Evolutionary conservation across 768 basidiomycete species (phyloP).

Genomic region (Lactarius tabidus): DNA sequence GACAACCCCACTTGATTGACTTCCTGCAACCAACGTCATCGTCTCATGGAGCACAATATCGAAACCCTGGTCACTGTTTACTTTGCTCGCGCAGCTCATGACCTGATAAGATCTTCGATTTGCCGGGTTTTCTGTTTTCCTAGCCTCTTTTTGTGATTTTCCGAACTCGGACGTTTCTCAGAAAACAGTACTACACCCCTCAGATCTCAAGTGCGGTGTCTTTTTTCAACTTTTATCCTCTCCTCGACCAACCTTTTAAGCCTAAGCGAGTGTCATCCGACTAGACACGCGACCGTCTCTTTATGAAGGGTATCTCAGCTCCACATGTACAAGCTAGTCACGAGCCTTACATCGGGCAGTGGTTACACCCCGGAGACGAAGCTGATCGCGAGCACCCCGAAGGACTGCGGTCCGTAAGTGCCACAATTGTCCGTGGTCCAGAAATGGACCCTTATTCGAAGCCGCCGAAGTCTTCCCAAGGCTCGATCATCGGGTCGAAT

Average conservation of each 20-base stretch:
- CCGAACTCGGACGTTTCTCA: not conserved
- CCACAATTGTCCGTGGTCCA: not conserved
- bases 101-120: not conserved
- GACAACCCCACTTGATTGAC: not conserved
- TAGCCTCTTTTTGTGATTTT: not conserved
- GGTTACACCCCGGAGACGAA: not conserved
- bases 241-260: not conserved
- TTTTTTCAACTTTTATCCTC: not conserved
- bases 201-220: not conserved
- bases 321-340: not conserved
- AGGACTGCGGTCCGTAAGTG: not conserved
- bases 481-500: not conserved
- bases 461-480: not conserved
- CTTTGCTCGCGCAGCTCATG: not conserved
- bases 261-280: not conserved
- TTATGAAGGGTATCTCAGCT: not conserved
- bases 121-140: not conserved
- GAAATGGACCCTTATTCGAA: not conserved
- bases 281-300: not conserved
- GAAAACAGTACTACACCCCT: not conserved
- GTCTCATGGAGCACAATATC: not conserved
- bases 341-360: not conserved
- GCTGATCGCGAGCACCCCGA: not conserved
- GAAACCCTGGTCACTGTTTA: not conserved
- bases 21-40: not conserved